These are phyloP conservation scores for Rhodotorula mucilaginosa DNA, from an alignment of 1,284 basidiomycete species.

Conservation along the genomic window DNA sequence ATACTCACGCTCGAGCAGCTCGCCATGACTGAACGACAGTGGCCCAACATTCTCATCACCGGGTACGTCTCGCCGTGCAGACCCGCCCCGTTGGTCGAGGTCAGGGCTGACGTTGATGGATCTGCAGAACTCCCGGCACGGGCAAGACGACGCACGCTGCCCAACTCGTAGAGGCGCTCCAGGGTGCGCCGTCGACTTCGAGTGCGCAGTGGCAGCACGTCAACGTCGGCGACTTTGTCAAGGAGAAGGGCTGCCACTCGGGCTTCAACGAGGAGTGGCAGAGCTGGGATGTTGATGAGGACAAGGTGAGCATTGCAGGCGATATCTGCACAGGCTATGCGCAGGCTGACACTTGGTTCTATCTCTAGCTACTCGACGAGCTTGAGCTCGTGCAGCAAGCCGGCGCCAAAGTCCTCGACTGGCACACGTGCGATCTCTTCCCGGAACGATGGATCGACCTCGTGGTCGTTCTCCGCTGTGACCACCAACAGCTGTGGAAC, in stretches of 20 bases:
- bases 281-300: slow-evolving; percentile 90
- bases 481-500: slow-evolving; percentile 87
- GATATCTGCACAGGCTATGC: not conserved
- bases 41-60: slow-evolving; percentile 86
- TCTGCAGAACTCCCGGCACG: slow-evolving; percentile 55
- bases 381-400: slow-evolving; percentile 60
- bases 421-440: slow-evolving; percentile 93
- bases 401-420: slow-evolving; percentile 88
- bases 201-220: slow-evolving; percentile 69
- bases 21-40: slow-evolving; percentile 6
- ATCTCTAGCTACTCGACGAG: slow-evolving; percentile 72
- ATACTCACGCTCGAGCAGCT: not conserved
- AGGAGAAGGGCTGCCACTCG: slow-evolving; percentile 75
- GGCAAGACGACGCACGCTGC: slow-evolving; percentile 88
- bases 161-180: slow-evolving; percentile 57
- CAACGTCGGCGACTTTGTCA: slow-evolving; percentile 86
- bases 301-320: slow-evolving; percentile 61
- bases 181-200: slow-evolving; percentile 52
- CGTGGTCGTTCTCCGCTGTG: slow-evolving; percentile 87
- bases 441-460: slow-evolving; percentile 97
- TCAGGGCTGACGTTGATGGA: slow-evolving; percentile 42
- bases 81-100: slow-evolving; percentile 58
- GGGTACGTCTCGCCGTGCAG: slow-evolving; percentile 52
- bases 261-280: slow-evolving; percentile 93
- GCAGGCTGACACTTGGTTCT: not conserved